Evolutionary conservation across 2,329 filamentous ascomycete genomes (phyloP), one percentile per base, ranked within the genome.

Genomic region (Zymoseptoria tritici): DNA sequence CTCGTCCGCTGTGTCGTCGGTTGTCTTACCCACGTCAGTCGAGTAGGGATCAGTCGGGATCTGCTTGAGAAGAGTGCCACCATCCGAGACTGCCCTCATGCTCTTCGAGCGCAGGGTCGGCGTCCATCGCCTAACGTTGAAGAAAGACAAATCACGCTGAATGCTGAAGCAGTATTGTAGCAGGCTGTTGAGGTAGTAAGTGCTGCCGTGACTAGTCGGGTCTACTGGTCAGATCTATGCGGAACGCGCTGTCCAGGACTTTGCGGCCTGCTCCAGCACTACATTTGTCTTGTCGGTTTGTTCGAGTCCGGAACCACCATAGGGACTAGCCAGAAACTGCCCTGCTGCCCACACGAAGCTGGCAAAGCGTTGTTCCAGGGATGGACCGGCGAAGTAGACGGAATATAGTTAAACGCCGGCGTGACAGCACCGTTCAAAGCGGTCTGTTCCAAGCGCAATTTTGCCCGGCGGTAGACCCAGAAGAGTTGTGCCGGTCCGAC

Each of bases 31-130:
- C 73, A 84, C 82, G 82, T 99, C 94, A 63, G 94, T 99, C 63
- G 91, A 96, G 82, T 99, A 99, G 65, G 99, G 82, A 73, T 97
- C 97, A 42, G 85, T 86, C 80, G 99, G 94, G 75, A 99, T 96
- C 75, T 93, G 87, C 84, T 96, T 97, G 75, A 97, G 84, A 64
- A 99, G 80, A 16, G 90, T 88, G 63, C 91, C 89, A 70, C 97
- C 93, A 62, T 96, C 21, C 21, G 64, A 99, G 80, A 16, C 91
- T 88, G 63, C 91, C 89, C 70, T 97, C 93, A 62, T 96, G 89
- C 83, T 95, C 93, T 79, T 97, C 94, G 56, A 97, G 79, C 77
- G 96, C 88, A 0, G 92, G 92, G 66, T 97, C 90, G 64, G 91
- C 89, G 68, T 97, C 94, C 71, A 95, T 88, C 9, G 92, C 91